Evolutionary conservation across 1,284 basidiomycete species (phyloP), one percentile per base, ranked within the genome.

Genomic region (Leccinum solheimii): DNA sequence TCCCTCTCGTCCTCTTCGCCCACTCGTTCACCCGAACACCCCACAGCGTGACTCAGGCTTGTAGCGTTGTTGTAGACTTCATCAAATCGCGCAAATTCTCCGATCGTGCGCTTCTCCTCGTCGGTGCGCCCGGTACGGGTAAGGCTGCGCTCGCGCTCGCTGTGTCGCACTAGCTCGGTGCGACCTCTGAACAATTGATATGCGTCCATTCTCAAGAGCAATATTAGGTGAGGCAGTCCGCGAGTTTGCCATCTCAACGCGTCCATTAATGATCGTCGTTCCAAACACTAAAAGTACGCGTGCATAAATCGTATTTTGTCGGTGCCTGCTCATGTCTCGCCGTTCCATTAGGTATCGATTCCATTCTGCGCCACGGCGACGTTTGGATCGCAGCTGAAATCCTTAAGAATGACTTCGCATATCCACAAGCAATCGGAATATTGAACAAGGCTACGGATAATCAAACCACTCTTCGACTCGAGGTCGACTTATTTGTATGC

Each of bases 141-240:
- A 95, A 99, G 81, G 99, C 97, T 0, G 97, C 97, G 0, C 85
- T 99, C 30, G 97, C 97, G 1, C 79, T 99, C 14, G 97, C 94
- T 0, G 86, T 99, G 36, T 91, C 95, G 7, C 96, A 98, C 67
- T 97, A 98, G 72, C 84, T 99, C 0, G 97, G 97, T 1, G 80
- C 85, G 54, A 97, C 34, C 34, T 36, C 34, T 36, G 34, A 36
- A 36, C 34, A 36, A 36, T 7, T 36, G 34, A 36, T 36, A 36
- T 36, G 34, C 34, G 34, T 36, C 34, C 34, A 36, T 36, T 36
- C 34, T 36, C 34, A 36, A 36, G 13, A 36, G 34, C 34, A 36
- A 36, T 36, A 36, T 36, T 36, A 60, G 69, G 64, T 58, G 74
- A 73, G 45, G 74, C 69, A 59, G 65, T 60, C 62, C 60, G 49